Percentiles rank a stretch among this genome's conserved stretches.
These are phyloP conservation scores for Plenodomus lindquistii DNA, from an alignment of 2,329 filamentous ascomycete species.

Conservation along the genomic window DNA sequence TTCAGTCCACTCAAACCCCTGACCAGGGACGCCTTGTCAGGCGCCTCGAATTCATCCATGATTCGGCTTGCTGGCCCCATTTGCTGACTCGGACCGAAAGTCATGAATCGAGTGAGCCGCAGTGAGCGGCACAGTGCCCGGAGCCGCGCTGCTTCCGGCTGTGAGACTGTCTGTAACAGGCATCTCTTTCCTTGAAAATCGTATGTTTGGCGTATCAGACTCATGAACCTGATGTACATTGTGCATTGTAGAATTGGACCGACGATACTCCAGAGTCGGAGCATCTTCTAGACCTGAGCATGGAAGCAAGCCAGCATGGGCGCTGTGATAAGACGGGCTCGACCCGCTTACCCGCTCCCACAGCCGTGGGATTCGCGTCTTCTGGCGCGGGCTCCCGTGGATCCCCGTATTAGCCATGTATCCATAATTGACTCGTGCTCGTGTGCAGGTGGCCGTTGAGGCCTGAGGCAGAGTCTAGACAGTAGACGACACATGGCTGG, in stretches of 20 bases:
- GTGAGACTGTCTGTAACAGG: neutral
- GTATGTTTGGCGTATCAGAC: neutral
- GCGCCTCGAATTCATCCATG: conserved; percentile 6
- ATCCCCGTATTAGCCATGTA: conserved; percentile 12
- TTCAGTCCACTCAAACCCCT: conserved; percentile 20
- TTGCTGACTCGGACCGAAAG: conserved; percentile 21
- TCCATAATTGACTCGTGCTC: conserved; percentile 3
- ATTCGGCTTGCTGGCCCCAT: conserved; percentile 16
- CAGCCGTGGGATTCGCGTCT: conserved; percentile 18
- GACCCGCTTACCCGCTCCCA: conserved; percentile 21
- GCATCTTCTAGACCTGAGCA: neutral
- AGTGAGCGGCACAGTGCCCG: conserved; percentile 8
- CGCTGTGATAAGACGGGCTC: neutral
- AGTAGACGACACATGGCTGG: too few relatives aligned
- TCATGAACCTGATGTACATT: neutral
- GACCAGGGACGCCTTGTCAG: conserved; percentile 13
- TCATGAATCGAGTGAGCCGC: conserved; percentile 10
- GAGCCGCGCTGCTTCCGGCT: conserved; percentile 2
- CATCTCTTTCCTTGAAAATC: neutral
- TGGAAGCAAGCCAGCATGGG: neutral
- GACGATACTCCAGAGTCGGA: too few relatives aligned
- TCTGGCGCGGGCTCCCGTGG: conserved; percentile 9
- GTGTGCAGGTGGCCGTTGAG: neutral
- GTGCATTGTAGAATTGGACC: neutral
- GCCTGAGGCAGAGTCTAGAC: too few relatives aligned